Percentiles rank a stretch among this genome's conserved stretches.
phyloP scores from a whole-genome alignment of 768 basidiomycete species.

The Serpula lacrymans region DNA sequence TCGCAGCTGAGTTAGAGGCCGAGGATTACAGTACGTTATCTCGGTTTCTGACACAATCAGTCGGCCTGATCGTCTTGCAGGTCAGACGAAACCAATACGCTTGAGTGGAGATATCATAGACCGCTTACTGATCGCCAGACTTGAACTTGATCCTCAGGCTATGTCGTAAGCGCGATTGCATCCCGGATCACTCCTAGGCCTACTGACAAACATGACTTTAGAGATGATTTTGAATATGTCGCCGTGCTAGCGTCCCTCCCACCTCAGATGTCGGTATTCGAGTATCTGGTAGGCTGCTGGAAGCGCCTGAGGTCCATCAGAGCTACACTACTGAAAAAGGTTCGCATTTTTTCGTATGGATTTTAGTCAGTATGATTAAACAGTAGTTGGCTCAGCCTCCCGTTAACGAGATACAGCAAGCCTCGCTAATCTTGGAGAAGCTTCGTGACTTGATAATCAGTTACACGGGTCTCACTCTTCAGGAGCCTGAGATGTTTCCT shows the following conservation, averaged over 20 bases:
- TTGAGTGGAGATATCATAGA: conserved; percentile 64
- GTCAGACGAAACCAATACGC: conserved; percentile 33
- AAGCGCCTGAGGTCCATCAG: conserved; percentile 68
- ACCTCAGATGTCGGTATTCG: conserved; percentile 73
- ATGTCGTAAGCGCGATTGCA: conserved; percentile 55
- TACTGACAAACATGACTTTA: conserved; percentile 23
- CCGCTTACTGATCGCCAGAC: conserved; percentile 75
- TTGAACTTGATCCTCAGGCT: conserved; percentile 71
- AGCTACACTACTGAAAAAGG: conserved; percentile 61
- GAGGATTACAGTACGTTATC: conserved; percentile 47
- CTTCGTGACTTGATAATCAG: conserved; percentile 80
- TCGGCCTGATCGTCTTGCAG: conserved; percentile 5
- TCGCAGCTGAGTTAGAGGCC: conserved; percentile 63
- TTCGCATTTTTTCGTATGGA: conserved; percentile 17
- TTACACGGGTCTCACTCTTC: conserved; percentile 84
- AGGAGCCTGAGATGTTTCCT: conserved; percentile 94
- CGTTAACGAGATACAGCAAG: conserved; percentile 54
- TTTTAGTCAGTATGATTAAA: background rate
- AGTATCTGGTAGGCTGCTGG: conserved; percentile 91
- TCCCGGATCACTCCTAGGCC: background rate
- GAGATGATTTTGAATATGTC: conserved; percentile 73
- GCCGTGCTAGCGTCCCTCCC: conserved; percentile 77
- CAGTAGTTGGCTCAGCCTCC: conserved; percentile 54
- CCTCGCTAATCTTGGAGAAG: conserved; percentile 65
- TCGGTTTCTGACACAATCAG: background rate